Evolutionary conservation across 139 green algal species (phyloP), one percentile per base, ranked within the genome.

Genomic region (Chlorella sp.): DNA sequence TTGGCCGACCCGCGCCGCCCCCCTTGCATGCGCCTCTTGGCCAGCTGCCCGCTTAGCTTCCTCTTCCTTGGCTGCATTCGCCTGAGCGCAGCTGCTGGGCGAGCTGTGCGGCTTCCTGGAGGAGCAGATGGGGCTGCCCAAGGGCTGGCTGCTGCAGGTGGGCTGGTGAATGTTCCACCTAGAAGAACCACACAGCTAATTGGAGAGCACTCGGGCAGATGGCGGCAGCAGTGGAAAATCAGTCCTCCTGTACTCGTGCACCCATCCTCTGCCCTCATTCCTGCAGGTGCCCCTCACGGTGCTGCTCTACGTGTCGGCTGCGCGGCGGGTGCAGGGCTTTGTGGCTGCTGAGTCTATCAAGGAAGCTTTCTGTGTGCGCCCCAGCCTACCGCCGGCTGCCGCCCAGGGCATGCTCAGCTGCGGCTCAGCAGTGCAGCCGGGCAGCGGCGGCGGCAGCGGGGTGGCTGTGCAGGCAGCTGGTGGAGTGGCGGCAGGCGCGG

Each of bases 81-180:
- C 51, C 51, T 22, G 32, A 32, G 11, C 34, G 70, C 54, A 87
- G 84, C 84, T 85, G 84, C 81, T 92, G 68, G 65, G 56, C 30
- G 87, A 92, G 60, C 54, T 92, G 13, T 72, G 64, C 43, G 24
- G 13, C 30, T 70, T 92, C 43, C 13, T 92, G 46, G 87, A 92
- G 73, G 46, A 88, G 26, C 78, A 92, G 82, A 73, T 92, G n/a
- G 87, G 88, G 17, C 73, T 92, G 60, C n/a, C 80, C 1, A 19
- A 51, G 32, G 85, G 76, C 41, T 92, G 89, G 89, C 88, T 92
- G 14, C 72, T 89, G 68, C 76, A 69, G 30, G 67, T 72, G 51
- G 11, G n/a, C n/a, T n/a, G n/a, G n/a, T n/a, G n/a, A n/a, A n/a
- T n/a, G n/a, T n/a, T n/a, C n/a, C n/a, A n/a, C n/a, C n/a, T n/a